Evolutionary conservation across 305 asterid species (phyloP), one percentile per base, ranked within the genome.

Genomic region (Solanum hybrid): DNA sequence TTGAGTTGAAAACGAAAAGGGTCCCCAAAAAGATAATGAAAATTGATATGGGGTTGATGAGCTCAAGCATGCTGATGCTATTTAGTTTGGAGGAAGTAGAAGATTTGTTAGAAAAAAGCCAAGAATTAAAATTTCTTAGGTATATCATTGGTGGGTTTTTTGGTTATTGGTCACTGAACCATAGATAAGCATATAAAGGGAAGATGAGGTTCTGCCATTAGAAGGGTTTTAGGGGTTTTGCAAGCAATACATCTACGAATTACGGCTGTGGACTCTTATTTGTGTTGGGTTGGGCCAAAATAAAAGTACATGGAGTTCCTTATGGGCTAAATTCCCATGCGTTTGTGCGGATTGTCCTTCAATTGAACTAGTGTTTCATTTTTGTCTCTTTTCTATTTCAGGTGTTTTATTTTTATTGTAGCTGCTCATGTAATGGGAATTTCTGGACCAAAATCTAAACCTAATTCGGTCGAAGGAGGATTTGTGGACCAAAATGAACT

Each of bases 1-100:
- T 13, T 71, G 92, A 90, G 94, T 34, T 28, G 92, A 89, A 51
- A 92, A 18, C 0, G 95, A 94, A 42, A 40, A 40, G 51, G 16
- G 51, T 40, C 51, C 51, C 51, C 51, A 40, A 40, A 40, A 4
- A 40, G 51, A 40, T 11, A 40, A 40, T 40, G 51, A 40, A 40
- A 40, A 40, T 40, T 40, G 51, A 40, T 40, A 40, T 40, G 51
- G 51, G 51, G 51, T 40, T 40, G 51, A 40, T 40, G 51, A 40
- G 51, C 51, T 40, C 51, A 40, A 40, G 51, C 51, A 40, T 11
- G 16, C 5, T 40, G 51, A 11, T 40, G 16, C 51, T 40, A 40
- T 40, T 11, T 11, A 40, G 51, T 40, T 40, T 40, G 51, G 51
- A 40, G 51, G 51, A 40, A 40, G 51, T 40, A 11, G 51, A 40